A percentile compares a stretch with the other conserved stretches of the same genome.
Conservation (phyloP, 2,329 filamentous ascomycete genomes). For the Acrocalymma vagum region DNA sequence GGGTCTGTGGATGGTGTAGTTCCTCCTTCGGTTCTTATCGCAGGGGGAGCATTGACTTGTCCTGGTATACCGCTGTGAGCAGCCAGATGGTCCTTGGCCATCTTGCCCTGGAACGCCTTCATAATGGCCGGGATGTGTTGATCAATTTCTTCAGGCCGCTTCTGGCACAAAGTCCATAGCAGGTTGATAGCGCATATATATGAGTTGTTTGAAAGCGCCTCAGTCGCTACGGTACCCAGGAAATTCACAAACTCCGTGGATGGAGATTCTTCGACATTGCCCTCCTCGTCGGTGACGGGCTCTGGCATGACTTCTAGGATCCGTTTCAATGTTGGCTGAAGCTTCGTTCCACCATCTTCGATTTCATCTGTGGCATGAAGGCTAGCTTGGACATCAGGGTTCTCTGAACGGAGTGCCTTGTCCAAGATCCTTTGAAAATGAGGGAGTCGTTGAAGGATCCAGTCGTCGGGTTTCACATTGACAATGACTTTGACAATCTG, state of each 20-base stretch:
- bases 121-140: slow-evolving; percentile 87
- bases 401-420: slow-evolving; percentile 86
- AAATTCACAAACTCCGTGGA: slow-evolving; percentile 88
- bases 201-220: slow-evolving; percentile 81
- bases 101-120: slow-evolving; percentile 90
- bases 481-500: slow-evolving; percentile 91
- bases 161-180: slow-evolving; percentile 87
- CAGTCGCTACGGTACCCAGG: slow-evolving; percentile 84
- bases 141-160: slow-evolving; percentile 87
- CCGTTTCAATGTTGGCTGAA: slow-evolving; percentile 79
- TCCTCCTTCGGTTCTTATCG: slow-evolving; percentile 63
- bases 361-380: slow-evolving; percentile 79
- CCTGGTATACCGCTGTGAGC: slow-evolving; percentile 58
- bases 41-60: slow-evolving; percentile 34
- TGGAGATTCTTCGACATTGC: slow-evolving; percentile 76
- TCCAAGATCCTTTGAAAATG: slow-evolving; percentile 88
- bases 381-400: slow-evolving; percentile 92
- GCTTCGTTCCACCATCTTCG: slow-evolving; percentile 64
- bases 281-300: slow-evolving; percentile 85
- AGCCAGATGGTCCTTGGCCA: slow-evolving; percentile 91
- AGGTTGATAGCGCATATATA: slow-evolving; percentile 92
- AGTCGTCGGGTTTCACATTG: slow-evolving; percentile 87
- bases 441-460: slow-evolving; percentile 81
- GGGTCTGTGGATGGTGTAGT: slow-evolving; percentile 70
- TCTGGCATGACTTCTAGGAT: slow-evolving; percentile 88